A percentile compares a stretch with the other conserved stretches of the same genome.
These are phyloP conservation scores for Chalaropsis thielavioides DNA, from an alignment of 2,329 filamentous ascomycete genomes.

Conservation along the genomic window DNA sequence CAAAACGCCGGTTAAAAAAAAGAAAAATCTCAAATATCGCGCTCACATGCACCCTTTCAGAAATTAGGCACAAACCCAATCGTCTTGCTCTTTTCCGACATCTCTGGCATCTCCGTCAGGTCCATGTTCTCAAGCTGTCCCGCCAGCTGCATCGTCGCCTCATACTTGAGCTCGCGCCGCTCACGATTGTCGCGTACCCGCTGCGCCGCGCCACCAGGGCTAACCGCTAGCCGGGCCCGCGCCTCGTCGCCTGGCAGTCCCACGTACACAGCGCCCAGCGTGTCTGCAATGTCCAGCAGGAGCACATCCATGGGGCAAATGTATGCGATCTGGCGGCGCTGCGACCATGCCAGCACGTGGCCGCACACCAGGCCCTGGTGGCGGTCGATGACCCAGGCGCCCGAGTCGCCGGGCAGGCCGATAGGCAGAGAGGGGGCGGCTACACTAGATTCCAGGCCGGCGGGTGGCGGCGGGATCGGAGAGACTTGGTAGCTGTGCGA, in stretches of 20 bases:
- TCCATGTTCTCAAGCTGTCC: slow-evolving; percentile 6
- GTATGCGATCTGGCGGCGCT: slow-evolving; percentile 67
- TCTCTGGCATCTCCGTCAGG: background rate
- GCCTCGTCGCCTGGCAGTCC: slow-evolving; percentile 49
- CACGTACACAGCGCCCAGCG: slow-evolving; percentile 56
- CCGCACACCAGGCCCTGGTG: slow-evolving; percentile 68
- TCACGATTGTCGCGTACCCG: slow-evolving; percentile 9
- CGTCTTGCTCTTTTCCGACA: slow-evolving; percentile 6
- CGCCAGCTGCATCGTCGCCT: slow-evolving; percentile 5
- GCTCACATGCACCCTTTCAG: background rate
- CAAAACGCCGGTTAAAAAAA: background rate
- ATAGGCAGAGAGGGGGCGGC: slow-evolving; percentile 27
- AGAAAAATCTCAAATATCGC: background rate
- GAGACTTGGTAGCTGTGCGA: slow-evolving; percentile 52
- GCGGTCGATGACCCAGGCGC: slow-evolving; percentile 82
- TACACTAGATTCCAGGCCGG: background rate
- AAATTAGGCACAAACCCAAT: slow-evolving; percentile 9
- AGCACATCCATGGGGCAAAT: slow-evolving; percentile 92
- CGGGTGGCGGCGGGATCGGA: slow-evolving; percentile 14
- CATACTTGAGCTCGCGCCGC: background rate
- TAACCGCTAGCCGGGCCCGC: slow-evolving; percentile 22
- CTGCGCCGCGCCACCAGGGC: background rate
- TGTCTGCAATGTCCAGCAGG: slow-evolving; percentile 69
- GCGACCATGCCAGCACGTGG: slow-evolving; percentile 79
- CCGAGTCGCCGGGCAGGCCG: slow-evolving; percentile 73